Conservation (phyloP, 768 basidiomycete genomes). For the Lyophyllum semitale region DNA sequence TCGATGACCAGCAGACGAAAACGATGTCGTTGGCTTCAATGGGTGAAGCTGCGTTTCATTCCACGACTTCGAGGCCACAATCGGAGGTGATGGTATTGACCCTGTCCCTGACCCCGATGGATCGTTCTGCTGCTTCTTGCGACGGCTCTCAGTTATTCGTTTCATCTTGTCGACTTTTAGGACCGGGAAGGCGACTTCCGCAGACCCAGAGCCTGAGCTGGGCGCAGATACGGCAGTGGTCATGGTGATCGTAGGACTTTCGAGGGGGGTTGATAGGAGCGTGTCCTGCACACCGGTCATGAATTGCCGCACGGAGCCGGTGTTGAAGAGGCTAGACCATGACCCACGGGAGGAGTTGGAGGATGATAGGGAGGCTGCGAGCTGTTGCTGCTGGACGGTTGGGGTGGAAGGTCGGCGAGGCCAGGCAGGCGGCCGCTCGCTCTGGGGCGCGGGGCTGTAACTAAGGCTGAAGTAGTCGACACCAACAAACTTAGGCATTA, state of each 20-base stretch:
- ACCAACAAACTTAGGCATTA: constrained; percentile 21
- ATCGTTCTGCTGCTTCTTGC: neutral
- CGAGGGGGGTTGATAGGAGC: constrained; percentile 44
- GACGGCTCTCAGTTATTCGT: neutral
- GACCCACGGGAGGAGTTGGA: constrained; percentile 73
- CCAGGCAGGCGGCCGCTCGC: constrained; percentile 46
- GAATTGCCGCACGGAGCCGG: constrained; percentile 67
- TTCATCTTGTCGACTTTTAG: neutral
- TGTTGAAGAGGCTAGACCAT: constrained; percentile 79
- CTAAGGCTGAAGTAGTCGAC: constrained; percentile 64
- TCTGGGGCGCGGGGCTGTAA: constrained; percentile 35
- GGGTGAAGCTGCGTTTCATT: constrained; percentile 43
- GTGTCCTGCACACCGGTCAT: constrained; percentile 63
- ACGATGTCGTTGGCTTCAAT: constrained; percentile 36
- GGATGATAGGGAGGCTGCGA: constrained; percentile 44
- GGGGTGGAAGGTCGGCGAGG: constrained; percentile 51
- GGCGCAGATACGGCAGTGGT: constrained; percentile 18
- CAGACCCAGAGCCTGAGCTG: neutral
- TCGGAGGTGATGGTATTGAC: neutral
- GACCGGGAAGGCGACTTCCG: neutral
- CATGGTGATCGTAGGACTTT: constrained; percentile 41
- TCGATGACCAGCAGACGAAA: constrained; percentile 44
- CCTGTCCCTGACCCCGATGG: neutral
- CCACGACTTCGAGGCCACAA: constrained; percentile 53
- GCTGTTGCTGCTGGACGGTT: constrained; percentile 28